Percentiles rank a stretch among this genome's conserved stretches.
These are phyloP conservation scores for Sanghuangporus sanghuang DNA, from an alignment of 1,284 basidiomycete species.

Conservation along the genomic window DNA sequence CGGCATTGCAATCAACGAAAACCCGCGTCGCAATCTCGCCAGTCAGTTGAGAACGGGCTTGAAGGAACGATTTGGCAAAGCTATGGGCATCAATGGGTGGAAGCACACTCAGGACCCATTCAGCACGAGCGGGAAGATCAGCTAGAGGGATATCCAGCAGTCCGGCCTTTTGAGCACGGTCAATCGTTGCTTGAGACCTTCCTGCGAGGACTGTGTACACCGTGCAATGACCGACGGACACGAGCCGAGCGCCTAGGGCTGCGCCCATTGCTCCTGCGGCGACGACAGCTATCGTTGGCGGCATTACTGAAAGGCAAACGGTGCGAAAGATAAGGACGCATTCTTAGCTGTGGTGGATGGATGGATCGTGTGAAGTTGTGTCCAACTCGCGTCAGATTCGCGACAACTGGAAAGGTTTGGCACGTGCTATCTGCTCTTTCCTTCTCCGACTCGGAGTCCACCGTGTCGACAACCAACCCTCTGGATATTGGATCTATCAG, in stretches of 20 bases:
- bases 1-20: constrained; percentile 59
- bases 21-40: constrained; percentile 19
- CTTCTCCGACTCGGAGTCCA: too few species aligned
- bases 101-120: constrained; percentile 51
- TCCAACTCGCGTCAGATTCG: neutral
- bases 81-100: constrained; percentile 48
- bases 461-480: too few species aligned
- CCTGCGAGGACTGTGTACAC: constrained; percentile 48
- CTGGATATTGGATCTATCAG: too few species aligned
- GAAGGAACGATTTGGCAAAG: constrained; percentile 41
- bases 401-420: neutral
- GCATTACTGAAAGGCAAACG: neutral
- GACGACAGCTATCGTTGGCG: constrained; percentile 23
- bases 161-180: constrained; percentile 46
- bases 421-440: too few species aligned
- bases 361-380: neutral
- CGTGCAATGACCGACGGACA: constrained; percentile 35
- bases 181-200: constrained; percentile 42
- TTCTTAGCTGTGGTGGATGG: neutral
- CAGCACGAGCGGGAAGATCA: constrained; percentile 38
- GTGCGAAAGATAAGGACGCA: neutral
- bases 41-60: constrained; percentile 20
- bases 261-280: constrained; percentile 37
- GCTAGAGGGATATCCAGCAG: constrained; percentile 43
- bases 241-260: constrained; percentile 38